Percentiles rank a stretch among this genome's conserved stretches.
These are phyloP conservation scores for Diplodia mutila DNA, from an alignment of 2,329 filamentous ascomycete species.

Conservation along the genomic window DNA sequence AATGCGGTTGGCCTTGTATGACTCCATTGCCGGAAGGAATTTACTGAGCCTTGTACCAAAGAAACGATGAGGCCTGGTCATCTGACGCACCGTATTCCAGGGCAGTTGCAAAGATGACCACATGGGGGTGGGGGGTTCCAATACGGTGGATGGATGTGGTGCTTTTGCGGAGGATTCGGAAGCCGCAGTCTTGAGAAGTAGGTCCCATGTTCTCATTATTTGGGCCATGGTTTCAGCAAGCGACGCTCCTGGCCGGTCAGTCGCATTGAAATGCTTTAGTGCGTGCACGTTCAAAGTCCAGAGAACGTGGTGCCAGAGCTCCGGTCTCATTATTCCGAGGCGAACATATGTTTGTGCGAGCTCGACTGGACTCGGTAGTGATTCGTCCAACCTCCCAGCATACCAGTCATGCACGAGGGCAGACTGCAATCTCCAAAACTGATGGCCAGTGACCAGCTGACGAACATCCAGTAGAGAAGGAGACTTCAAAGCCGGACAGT, in stretches of 20 bases:
- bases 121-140: not conserved
- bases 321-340: constrained; percentile 33
- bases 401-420: constrained; percentile 31
- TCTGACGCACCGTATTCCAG: not conserved
- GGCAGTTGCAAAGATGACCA: constrained; percentile 6
- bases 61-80: not conserved
- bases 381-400: constrained; percentile 19
- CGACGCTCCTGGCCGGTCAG: not conserved
- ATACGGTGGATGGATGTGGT: not conserved
- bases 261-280: not conserved
- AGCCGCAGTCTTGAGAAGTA: not conserved
- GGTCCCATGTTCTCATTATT: not conserved
- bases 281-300: constrained; percentile 34
- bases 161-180: not conserved
- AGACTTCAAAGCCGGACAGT: constrained; percentile 36
- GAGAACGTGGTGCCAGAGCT: constrained; percentile 34
- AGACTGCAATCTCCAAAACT: constrained; percentile 34
- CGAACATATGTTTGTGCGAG: constrained; percentile 38
- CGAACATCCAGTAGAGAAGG: constrained; percentile 32
- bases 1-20: not conserved
- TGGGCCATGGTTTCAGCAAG: not conserved
- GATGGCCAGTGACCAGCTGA: constrained; percentile 29
- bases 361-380: constrained; percentile 32
- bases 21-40: not conserved
- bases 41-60: not conserved